A percentile compares a stretch with the other conserved stretches of the same genome.
Evolutionary conservation across 345 rosid genomes (phyloP).

Genomic region (rapeseed (Brassica napus)): DNA sequence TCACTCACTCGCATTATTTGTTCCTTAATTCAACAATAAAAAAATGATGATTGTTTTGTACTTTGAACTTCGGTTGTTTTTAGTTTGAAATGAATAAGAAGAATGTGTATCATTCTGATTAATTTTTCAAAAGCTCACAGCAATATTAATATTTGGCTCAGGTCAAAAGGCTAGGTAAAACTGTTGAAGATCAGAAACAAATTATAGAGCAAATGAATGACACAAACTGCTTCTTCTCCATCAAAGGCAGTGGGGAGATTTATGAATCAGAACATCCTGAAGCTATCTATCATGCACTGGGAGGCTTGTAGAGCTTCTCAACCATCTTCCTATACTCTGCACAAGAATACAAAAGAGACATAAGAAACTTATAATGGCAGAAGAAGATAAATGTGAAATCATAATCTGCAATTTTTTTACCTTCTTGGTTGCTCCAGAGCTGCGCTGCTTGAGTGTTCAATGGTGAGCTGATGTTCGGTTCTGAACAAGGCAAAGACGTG

Average conservation of each 20-base stretch:
- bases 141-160: slow-evolving; percentile 1
- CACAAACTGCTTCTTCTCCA: too few species aligned
- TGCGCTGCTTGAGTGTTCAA: slow-evolving; percentile 95
- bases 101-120: background rate
- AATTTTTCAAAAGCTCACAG: slow-evolving; percentile 7
- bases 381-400: background rate
- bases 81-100: background rate
- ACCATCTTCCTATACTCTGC: slow-evolving; percentile 72
- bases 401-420: slow-evolving; percentile 30
- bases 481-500: slow-evolving; percentile 40
- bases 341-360: slow-evolving; percentile 4
- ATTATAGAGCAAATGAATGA: slow-evolving; percentile 20
- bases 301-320: slow-evolving; percentile 60
- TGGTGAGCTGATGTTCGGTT: slow-evolving; percentile 93
- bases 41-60: background rate
- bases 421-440: slow-evolving; percentile 94
- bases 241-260: too few species aligned
- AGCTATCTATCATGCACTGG: slow-evolving; percentile 41
- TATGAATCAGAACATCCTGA: too few species aligned
- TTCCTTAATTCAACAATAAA: slow-evolving; percentile 20
- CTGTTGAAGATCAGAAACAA: slow-evolving; percentile 22
- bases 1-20: background rate
- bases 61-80: background rate
- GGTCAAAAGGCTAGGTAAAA: slow-evolving; percentile 12
- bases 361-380: slow-evolving; percentile 5